A percentile compares a stretch with the other conserved stretches of the same genome.
These are phyloP conservation scores for Neonectria faginata DNA, from an alignment of 2,329 filamentous ascomycete species.

Conservation along the genomic window DNA sequence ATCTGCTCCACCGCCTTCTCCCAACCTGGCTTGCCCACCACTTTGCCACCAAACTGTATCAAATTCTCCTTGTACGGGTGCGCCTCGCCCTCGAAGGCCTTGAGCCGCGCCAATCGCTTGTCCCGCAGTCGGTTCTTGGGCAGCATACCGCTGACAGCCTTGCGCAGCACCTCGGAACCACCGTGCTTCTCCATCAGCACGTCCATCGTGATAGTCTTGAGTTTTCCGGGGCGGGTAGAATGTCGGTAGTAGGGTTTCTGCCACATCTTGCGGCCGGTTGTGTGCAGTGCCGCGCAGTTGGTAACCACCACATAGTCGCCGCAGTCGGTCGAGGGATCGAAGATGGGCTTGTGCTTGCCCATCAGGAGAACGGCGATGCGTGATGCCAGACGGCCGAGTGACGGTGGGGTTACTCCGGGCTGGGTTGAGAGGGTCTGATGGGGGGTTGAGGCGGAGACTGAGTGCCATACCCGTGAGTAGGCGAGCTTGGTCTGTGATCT, in stretches of 20 bases:
- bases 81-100: conserved; percentile 92
- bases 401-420: conserved; percentile 72
- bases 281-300: conserved; percentile 86
- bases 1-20: conserved; percentile 63
- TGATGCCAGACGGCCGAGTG: conserved; percentile 90
- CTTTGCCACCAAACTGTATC: conserved; percentile 74
- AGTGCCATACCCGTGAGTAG: conserved; percentile 97
- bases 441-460: conserved; percentile 76
- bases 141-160: conserved; percentile 96
- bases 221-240: conserved; percentile 86
- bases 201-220: conserved; percentile 94
- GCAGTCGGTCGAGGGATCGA: conserved; percentile 96
- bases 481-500: conserved; percentile 84
- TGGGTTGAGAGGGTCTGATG: conserved; percentile 71
- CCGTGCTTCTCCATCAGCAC: conserved; percentile 94
- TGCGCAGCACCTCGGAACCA: conserved; percentile 88
- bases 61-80: conserved; percentile 95
- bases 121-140: conserved; percentile 96
- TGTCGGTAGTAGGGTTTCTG: conserved; percentile 98
- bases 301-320: conserved; percentile 98
- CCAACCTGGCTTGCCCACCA: conserved; percentile 67
- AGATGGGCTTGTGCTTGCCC: conserved; percentile 99
- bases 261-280: conserved; percentile 90
- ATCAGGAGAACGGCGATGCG: conserved; percentile 89
- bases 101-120: conserved; percentile 86